phyloP scores from a whole-genome alignment of 345 rosid species.

The Laguncularia racemosa region DNA sequence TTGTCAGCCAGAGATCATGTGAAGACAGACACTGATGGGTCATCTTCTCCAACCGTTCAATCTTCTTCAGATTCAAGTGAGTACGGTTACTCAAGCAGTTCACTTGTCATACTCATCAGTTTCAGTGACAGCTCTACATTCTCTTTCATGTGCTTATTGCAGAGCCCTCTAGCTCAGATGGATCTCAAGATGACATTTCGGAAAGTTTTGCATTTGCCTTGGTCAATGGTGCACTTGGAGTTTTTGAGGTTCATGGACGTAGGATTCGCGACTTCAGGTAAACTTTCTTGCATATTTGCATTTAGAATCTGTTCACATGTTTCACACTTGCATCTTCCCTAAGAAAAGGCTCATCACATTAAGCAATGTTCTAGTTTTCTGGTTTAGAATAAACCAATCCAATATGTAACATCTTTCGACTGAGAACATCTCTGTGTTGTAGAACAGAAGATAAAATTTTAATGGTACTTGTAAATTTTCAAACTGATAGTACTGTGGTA shows the following conservation, averaged over 20 bases:
- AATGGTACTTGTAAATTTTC: no score
- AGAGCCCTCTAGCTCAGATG: constrained; percentile 45
- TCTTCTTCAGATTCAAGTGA: constrained; percentile 67
- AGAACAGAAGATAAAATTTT: no score
- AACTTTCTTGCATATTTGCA: background rate
- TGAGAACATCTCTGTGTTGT: no score
- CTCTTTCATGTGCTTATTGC: constrained; percentile 9
- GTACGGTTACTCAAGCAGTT: constrained; percentile 18
- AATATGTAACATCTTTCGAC: no score
- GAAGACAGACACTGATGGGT: constrained; percentile 38
- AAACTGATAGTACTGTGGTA: no score
- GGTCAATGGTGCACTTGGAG: constrained; percentile 98
- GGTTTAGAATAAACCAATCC: no score
- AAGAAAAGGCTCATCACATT: background rate
- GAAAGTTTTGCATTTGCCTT: constrained; percentile 98
- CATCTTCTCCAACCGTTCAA: constrained; percentile 25
- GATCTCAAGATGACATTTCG: constrained; percentile 60
- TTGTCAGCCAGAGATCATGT: constrained; percentile 26
- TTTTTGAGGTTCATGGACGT: constrained; percentile 95
- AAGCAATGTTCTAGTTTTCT: no score
- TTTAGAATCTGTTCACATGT: background rate
- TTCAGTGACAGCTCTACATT: no score
- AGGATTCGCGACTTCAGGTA: constrained; percentile 96
- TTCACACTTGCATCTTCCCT: background rate
- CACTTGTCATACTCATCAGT: no score